These are phyloP conservation scores for Russula abietina DNA, from an alignment of 768 basidiomycete genomes.

Conservation along the genomic window DNA sequence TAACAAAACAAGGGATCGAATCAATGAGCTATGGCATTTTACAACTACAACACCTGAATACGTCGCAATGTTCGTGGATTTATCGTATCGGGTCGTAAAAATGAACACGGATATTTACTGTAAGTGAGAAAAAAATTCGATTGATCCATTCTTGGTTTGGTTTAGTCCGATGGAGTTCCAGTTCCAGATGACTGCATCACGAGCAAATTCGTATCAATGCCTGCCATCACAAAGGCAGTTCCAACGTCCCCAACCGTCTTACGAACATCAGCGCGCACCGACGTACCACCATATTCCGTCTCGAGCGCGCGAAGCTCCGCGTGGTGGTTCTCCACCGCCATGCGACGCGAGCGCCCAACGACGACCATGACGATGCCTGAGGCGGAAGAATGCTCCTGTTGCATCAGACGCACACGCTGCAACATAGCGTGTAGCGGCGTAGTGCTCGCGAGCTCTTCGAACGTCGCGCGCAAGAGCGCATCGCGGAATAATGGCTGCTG, in stretches of 20 bases:
- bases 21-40: background rate
- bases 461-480: conserved; percentile 55
- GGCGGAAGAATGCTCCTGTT: conserved; percentile 38
- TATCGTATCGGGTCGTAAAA: background rate
- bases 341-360: conserved; percentile 66
- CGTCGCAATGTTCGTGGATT: conserved; percentile 3
- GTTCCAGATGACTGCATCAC: conserved; percentile 52
- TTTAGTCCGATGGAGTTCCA: background rate
- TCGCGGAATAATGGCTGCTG: conserved; percentile 23
- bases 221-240: conserved; percentile 63
- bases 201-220: conserved; percentile 51
- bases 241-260: conserved; percentile 86
- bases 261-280: conserved; percentile 55
- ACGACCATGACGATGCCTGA: conserved; percentile 62
- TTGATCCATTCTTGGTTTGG: background rate
- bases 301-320: conserved; percentile 63
- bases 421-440: conserved; percentile 53
- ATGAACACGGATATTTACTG: no score
- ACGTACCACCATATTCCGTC: conserved; percentile 46
- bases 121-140: no score
- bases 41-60: background rate
- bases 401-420: conserved; percentile 34
- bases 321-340: conserved; percentile 66
- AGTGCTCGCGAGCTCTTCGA: conserved; percentile 50
- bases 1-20: background rate